Evolutionary conservation across 352 stramenopile species (phyloP).

Genomic region (Globisporangium viniferum): DNA sequence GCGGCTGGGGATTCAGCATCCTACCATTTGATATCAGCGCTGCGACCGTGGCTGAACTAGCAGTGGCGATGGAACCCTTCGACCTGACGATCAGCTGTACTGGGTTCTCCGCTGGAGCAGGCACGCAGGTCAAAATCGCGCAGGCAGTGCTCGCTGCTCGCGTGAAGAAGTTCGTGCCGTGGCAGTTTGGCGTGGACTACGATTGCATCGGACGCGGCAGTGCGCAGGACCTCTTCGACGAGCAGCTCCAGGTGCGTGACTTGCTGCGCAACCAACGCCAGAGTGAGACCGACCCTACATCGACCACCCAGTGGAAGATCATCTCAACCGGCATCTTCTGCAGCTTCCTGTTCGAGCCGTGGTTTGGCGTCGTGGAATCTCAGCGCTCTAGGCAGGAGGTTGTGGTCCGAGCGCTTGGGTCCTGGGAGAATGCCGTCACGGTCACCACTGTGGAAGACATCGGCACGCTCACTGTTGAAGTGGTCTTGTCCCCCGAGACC

Average conservation of each 20-base stretch:
- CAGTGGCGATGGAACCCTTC: constrained; percentile 7
- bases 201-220: constrained; percentile 9
- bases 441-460: constrained; percentile 17
- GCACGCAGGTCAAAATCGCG: constrained; percentile 16
- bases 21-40: not conserved
- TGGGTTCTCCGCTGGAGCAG: constrained; percentile 13
- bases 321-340: constrained; percentile 15
- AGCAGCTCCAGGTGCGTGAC: constrained; percentile 17
- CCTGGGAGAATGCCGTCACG: constrained; percentile 15
- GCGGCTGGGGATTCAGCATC: not conserved
- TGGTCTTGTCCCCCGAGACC: constrained; percentile 5
- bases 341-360: constrained; percentile 17
- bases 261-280: constrained; percentile 10
- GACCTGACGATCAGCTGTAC: constrained; percentile 10
- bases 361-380: constrained; percentile 14
- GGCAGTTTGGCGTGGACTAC: constrained; percentile 20
- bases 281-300: not conserved
- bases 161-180: constrained; percentile 13
- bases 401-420: constrained; percentile 12
- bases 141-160: constrained; percentile 9
- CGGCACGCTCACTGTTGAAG: constrained; percentile 8
- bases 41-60: not conserved
- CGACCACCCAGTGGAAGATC: constrained; percentile 14
- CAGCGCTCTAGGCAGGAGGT: not conserved
- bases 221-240: constrained; percentile 17